These are phyloP conservation scores for Fraxinus anomala DNA, from an alignment of 257 asterid genomes.

Conservation along the genomic window DNA sequence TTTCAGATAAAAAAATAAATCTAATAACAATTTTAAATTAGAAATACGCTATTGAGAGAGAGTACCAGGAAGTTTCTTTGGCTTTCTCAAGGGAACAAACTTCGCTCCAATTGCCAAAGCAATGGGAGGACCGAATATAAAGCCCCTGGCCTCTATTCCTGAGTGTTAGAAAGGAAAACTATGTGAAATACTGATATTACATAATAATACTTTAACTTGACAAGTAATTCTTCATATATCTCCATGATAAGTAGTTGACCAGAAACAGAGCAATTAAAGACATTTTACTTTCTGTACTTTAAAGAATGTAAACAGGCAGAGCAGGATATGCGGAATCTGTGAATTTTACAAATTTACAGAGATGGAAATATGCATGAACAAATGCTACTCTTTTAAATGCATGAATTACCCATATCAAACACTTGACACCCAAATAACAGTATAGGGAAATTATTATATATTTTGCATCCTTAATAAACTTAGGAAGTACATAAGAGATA, in stretches of 20 bases:
- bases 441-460: background rate
- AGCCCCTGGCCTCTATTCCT: slow-evolving; percentile 90
- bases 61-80: slow-evolving; percentile 69
- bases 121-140: slow-evolving; percentile 79
- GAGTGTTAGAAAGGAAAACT: slow-evolving; percentile 14
- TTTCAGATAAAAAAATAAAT: slow-evolving; percentile 5
- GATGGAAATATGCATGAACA: background rate
- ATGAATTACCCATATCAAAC: background rate
- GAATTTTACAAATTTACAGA: too few relatives aligned
- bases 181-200: slow-evolving; percentile 1
- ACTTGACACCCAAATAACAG: background rate
- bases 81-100: slow-evolving; percentile 82
- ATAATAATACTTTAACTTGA: background rate
- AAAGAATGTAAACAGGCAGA: background rate
- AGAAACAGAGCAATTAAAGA: background rate
- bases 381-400: background rate
- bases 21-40: slow-evolving; percentile 31
- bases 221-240: background rate
- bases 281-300: background rate
- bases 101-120: slow-evolving; percentile 89
- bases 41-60: background rate
- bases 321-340: background rate
- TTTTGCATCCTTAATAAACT: background rate
- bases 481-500: background rate
- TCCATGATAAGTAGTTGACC: background rate